A percentile compares a stretch with the other conserved stretches of the same genome.
phyloP scores from a whole-genome alignment of 2,329 filamentous ascomycete genomes.

The Myriangium duriaei region DNA sequence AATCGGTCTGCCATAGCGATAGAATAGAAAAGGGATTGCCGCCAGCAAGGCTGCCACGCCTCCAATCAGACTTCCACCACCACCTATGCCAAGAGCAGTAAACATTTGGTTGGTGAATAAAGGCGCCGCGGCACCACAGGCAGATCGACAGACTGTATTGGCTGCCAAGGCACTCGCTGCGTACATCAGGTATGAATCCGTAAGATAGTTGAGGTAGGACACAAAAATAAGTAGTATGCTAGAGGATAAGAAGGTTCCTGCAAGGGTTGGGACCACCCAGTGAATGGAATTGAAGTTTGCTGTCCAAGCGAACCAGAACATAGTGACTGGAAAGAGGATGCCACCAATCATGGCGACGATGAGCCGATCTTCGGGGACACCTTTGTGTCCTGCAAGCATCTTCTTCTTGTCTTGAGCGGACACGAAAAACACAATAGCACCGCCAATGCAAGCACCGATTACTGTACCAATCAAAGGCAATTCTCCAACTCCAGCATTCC shows the following conservation, averaged over 20 bases:
- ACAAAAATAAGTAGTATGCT: slow-evolving; percentile 39
- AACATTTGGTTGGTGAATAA: slow-evolving; percentile 23
- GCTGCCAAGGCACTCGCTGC: slow-evolving; percentile 21
- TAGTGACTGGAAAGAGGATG: slow-evolving; percentile 21
- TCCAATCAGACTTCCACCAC: slow-evolving; percentile 29
- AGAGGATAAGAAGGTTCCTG: slow-evolving; percentile 30
- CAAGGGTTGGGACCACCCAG: slow-evolving; percentile 36
- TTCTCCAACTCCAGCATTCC: slow-evolving; percentile 42
- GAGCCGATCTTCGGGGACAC: slow-evolving; percentile 33
- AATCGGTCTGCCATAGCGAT: slow-evolving; percentile 19
- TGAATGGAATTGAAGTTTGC: slow-evolving; percentile 30
- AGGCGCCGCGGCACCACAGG: slow-evolving; percentile 20
- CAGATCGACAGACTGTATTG: slow-evolving; percentile 20
- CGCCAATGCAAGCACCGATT: slow-evolving; percentile 37
- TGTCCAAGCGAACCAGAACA: slow-evolving; percentile 27
- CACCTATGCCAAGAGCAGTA: slow-evolving; percentile 19
- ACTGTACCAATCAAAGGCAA: slow-evolving; percentile 40
- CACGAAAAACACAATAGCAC: slow-evolving; percentile 29
- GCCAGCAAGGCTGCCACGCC: slow-evolving; percentile 28
- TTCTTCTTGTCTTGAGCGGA: slow-evolving; percentile 29
- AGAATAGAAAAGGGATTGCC: slow-evolving; percentile 23
- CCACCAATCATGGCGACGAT: slow-evolving; percentile 22
- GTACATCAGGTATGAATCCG: slow-evolving; percentile 37
- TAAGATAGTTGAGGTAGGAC: slow-evolving; percentile 41
- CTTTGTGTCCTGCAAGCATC: slow-evolving; percentile 23